phyloP scores from a whole-genome alignment of 306 rosid species.

The Cucurbita argyrosperma region DNA sequence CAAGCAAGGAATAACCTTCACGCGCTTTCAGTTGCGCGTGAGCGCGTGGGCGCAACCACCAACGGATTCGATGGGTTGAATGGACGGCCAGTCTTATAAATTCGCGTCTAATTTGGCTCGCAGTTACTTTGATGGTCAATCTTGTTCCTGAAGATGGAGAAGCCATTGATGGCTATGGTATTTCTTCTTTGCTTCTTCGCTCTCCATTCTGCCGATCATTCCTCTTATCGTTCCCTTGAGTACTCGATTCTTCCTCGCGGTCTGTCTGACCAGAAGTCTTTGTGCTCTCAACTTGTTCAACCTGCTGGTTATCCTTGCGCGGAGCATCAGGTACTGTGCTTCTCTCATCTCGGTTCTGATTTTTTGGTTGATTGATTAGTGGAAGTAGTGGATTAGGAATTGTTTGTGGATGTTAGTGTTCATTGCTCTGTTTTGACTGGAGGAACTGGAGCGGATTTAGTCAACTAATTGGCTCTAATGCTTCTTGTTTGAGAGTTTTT shows the following conservation, averaged over 20 bases:
- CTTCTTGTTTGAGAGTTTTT: not conserved
- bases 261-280: conserved; percentile 11
- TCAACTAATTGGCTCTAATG: not conserved
- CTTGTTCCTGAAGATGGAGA: conserved; percentile 5
- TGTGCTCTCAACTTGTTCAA: conserved; percentile 43
- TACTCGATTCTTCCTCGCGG: conserved; percentile 4
- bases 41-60: not conserved
- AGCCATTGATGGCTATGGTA: conserved; percentile 1
- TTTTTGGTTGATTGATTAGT: not conserved
- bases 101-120: not conserved
- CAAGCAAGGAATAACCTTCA: not conserved
- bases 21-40: not conserved
- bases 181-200: conserved; percentile 11
- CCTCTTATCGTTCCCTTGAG: conserved; percentile 11
- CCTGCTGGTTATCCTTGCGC: conserved; percentile 77
- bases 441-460: not conserved
- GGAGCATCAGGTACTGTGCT: conserved; percentile 35
- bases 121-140: not conserved
- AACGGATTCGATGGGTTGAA: not conserved
- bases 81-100: too few relatives aligned
- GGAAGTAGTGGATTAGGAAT: not conserved
- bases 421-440: not conserved
- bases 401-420: not conserved
- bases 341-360: not conserved
- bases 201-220: conserved; percentile 11